phyloP scores from a whole-genome alignment of 257 asterid genomes.

The Eucommia ulmoides region DNA sequence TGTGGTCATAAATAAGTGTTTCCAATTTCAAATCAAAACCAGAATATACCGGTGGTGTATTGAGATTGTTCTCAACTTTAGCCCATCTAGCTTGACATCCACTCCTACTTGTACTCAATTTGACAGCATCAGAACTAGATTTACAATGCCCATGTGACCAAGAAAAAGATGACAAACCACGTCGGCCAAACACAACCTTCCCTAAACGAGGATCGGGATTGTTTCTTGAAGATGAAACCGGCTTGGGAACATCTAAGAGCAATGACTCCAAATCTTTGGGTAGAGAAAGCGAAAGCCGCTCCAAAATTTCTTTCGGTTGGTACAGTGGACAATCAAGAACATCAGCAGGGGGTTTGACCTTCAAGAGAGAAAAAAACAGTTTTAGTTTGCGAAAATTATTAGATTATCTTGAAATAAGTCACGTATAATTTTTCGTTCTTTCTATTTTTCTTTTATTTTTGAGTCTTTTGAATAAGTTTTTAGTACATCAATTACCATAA shows the following conservation, averaged over 20 bases:
- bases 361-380: conserved; percentile 7
- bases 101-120: conserved; percentile 44
- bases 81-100: conserved; percentile 80
- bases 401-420: too few relatives aligned
- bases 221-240: conserved; percentile 48
- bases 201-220: conserved; percentile 50
- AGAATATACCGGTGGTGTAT: conserved; percentile 32
- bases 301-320: conserved; percentile 47
- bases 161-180: conserved; percentile 84
- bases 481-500: neutral
- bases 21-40: conserved; percentile 43
- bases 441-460: too few relatives aligned
- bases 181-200: conserved; percentile 38
- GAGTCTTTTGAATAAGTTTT: too few relatives aligned
- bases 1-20: conserved; percentile 47
- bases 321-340: conserved; percentile 24
- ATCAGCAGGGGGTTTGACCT: conserved; percentile 16
- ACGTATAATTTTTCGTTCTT: too few relatives aligned
- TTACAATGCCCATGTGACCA: conserved; percentile 82
- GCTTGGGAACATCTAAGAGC: conserved; percentile 58
- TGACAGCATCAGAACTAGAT: conserved; percentile 56
- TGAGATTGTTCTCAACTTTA: conserved; percentile 35
- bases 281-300: conserved; percentile 69
- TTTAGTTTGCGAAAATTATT: too few relatives aligned
- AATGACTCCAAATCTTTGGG: conserved; percentile 68